A percentile compares a stretch with the other conserved stretches of the same genome.
These are phyloP conservation scores for Allomyces macrogynus DNA, from an alignment of 192 early-diverging fungal species.

Conservation along the genomic window DNA sequence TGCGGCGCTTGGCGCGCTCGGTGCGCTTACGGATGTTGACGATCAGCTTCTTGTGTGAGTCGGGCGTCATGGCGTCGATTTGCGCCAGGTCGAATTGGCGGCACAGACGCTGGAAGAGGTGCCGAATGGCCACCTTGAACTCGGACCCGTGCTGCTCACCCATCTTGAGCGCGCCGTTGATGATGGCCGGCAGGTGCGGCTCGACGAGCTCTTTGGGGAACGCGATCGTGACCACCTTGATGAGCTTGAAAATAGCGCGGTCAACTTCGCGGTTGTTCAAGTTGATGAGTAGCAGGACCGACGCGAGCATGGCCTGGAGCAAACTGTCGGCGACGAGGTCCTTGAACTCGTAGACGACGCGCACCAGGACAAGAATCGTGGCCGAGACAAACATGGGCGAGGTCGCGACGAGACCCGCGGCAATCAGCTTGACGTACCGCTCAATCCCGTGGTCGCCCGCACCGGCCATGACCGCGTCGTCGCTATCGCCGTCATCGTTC, in stretches of 20 bases:
- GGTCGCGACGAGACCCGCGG: slow-evolving; percentile 75
- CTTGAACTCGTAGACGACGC: slow-evolving; percentile 79
- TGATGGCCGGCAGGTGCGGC: slow-evolving; percentile 49
- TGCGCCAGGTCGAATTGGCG: slow-evolving; percentile 59
- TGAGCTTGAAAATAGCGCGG: slow-evolving; percentile 73
- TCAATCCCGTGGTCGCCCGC: slow-evolving; percentile 16
- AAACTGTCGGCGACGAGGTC: slow-evolving; percentile 38
- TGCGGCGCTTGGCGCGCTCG: slow-evolving; percentile 61
- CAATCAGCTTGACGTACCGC: slow-evolving; percentile 85
- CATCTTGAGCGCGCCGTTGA: slow-evolving; percentile 55
- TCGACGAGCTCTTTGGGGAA: slow-evolving; percentile 50
- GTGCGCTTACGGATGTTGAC: slow-evolving; percentile 80
- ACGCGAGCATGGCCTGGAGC: slow-evolving; percentile 51
- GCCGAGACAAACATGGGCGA: slow-evolving; percentile 85
- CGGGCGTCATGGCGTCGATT: slow-evolving; percentile 59
- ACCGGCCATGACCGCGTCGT: slow-evolving; percentile 12
- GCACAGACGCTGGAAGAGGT: slow-evolving; percentile 78
- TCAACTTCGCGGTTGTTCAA: slow-evolving; percentile 76
- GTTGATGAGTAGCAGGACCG: slow-evolving; percentile 59
- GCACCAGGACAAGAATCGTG: slow-evolving; percentile 56
- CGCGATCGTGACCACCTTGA: slow-evolving; percentile 73
- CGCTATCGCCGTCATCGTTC: slow-evolving; percentile 7
- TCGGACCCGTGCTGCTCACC: slow-evolving; percentile 67
- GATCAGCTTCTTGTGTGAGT: slow-evolving; percentile 71
- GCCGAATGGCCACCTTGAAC: slow-evolving; percentile 77